Conservation (phyloP, 208 protist genomes). For the Blastocrithidia nonstop region DNA sequence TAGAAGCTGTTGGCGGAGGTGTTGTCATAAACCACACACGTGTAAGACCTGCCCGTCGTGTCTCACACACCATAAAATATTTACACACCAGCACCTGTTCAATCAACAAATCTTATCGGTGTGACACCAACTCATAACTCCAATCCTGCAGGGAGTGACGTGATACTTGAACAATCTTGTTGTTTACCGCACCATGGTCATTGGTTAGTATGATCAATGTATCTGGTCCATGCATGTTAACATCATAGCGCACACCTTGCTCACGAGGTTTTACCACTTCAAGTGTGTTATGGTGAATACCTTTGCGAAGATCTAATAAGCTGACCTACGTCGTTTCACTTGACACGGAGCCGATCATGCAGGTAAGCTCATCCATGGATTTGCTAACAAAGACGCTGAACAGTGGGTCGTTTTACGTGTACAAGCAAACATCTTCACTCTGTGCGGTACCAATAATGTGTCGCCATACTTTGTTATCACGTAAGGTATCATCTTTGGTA, state of each 20-base stretch:
- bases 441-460: conserved; percentile 61
- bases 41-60: conserved; percentile 55
- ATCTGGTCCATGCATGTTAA: conserved; percentile 56
- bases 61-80: conserved; percentile 43
- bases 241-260: conserved; percentile 64
- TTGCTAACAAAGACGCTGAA: conserved; percentile 44
- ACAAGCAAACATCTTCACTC: conserved; percentile 60
- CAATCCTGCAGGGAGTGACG: conserved; percentile 27
- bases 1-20: conserved; percentile 5
- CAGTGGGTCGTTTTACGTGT: conserved; percentile 58
- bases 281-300: conserved; percentile 25
- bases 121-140: conserved; percentile 27
- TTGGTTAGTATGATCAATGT: conserved; percentile 73
- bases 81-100: conserved; percentile 27
- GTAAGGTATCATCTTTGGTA: conserved; percentile 60
- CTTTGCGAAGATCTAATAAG: conserved; percentile 58
- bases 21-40: conserved; percentile 60
- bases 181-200: conserved; percentile 51
- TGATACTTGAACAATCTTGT: conserved; percentile 43
- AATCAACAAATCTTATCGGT: conserved; percentile 34
- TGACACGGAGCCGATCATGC: conserved; percentile 39
- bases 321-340: conserved; percentile 67
- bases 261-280: conserved; percentile 57
- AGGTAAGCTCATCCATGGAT: conserved; percentile 41
- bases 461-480: conserved; percentile 75